Evolutionary conservation across 2,329 filamentous ascomycete genomes (phyloP), one percentile per base, ranked within the genome.

Genomic region (Rutstroemia sydowiana): DNA sequence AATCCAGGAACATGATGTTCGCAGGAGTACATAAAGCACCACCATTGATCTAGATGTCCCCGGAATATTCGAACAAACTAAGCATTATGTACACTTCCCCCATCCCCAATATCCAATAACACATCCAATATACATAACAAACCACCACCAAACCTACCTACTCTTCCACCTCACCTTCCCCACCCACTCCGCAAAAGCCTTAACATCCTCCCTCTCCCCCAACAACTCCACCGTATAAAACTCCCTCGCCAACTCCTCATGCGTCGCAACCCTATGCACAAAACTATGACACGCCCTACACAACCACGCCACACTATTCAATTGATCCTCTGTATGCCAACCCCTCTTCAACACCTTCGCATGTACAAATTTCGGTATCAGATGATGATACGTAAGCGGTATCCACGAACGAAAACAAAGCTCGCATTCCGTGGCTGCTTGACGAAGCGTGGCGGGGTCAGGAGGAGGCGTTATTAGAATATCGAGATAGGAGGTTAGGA

Each of bases 241-340:
- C 49, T 83, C 71, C 60, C 77, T 75, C 13, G 88, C 89, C 59
- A 95, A 70, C 61, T 87, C 87, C 74, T 95, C 88, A 64, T 93
- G 88, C 4, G 71, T 75, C 31, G 81, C 84, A 63, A 90, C 79
- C 36, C 80, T 72, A 71, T 95, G 89, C 65, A 95, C 87, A 65
- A 88, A 90, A 39, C 77, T 80, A 71, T 95, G 89, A 63, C 89
- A 95, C 2, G 88, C 85, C 45, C 88, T 75, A 68, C 89, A 95
- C 59, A 95, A 69, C 88, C 88, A 95, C 11, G 89, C 88, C 18
- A 93, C 89, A 64, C 82, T 89, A 62, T 87, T 81, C 67, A 95
- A 66, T 69, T 82, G 79, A 66, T 87, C 86, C 56, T 82, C 79
- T 3, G 77, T 76, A 71, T 91, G 87, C 88, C 88, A 95, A 1